Evolutionary conservation across 129 eudicot genomes (phyloP).

Genomic region (Solidago caesia): DNA sequence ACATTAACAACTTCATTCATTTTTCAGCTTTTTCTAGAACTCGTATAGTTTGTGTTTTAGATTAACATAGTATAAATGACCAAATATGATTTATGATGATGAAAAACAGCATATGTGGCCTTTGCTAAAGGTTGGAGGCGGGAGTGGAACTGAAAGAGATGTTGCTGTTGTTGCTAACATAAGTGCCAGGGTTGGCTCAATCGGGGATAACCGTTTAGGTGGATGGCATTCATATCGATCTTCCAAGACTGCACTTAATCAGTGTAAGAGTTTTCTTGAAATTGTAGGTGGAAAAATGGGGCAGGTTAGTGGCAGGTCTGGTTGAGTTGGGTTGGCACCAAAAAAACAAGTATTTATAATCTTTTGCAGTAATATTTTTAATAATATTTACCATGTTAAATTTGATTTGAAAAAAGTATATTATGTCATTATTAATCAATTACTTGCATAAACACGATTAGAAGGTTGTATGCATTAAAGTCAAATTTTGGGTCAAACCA

Average conservation of each 20-base stretch:
- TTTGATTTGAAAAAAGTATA: background rate
- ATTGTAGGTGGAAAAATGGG: background rate
- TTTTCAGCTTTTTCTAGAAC: too few species aligned
- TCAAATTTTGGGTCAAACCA: background rate
- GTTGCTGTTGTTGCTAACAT: constrained; percentile 81
- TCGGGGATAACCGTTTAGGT: constrained; percentile 80
- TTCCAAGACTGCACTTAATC: constrained; percentile 89
- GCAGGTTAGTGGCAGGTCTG: background rate
- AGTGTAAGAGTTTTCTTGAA: constrained; percentile 48
- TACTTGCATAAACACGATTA: background rate
- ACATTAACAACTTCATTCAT: too few species aligned
- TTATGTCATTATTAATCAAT: background rate
- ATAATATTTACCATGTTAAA: background rate
- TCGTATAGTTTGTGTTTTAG: background rate
- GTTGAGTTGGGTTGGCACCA: background rate
- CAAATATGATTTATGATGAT: background rate
- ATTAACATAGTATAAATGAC: background rate
- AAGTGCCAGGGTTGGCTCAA: constrained; percentile 97
- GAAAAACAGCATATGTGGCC: constrained; percentile 95
- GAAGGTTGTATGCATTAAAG: background rate
- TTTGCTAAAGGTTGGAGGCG: constrained; percentile 87
- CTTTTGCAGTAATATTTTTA: background rate
- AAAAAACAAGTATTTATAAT: background rate
- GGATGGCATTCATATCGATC: constrained; percentile 98
- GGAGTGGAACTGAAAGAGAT: constrained; percentile 59